Evolutionary conservation across 495 filamentous ascomycete species (phyloP), one percentile per base, ranked within the genome.

Genomic region (Hypoxylon cercidicola): DNA sequence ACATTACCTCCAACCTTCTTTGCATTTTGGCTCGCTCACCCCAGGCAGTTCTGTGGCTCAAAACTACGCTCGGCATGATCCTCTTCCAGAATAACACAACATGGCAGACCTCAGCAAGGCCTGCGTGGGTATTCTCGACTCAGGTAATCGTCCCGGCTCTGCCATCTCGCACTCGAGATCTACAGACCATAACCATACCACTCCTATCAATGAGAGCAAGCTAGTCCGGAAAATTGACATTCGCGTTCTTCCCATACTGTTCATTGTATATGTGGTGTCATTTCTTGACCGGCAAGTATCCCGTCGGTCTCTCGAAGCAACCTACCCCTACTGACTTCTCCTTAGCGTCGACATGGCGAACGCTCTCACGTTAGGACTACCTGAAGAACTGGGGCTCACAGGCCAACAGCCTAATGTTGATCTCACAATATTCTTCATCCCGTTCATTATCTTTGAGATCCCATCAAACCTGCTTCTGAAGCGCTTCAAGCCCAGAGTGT

Each of bases 401-500:
- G 80, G 78, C 54, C 80, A 83, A n/a, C 85, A 90, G 66, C 91
- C 88, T 74, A 93, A 93, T 77, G 88, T 55, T 28, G 56, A 55
- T 4, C 62, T 95, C 0, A 85, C 87, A 19, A 87, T 94, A 62
- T 93, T 94, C 79, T 96, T 95, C 79, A 84, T 93, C 37, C 92
- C 89, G 13, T 96, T 96, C 73, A 79, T 90, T 16, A 72, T 89
- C 45, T 89, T 90, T 56, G 92, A 95, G 78, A 87, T 90, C 0
- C 71, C 90, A 30, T 93, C 90, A 21, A 93, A 94, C 65, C 65
- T 96, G 47, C 69, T 96, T 8, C 83, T 96, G 54, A 96, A 95
- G 75, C 80, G 78, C 35, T 64, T 89, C 8, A 50, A 15, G 4
- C 63, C 63, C 6, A 50, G 41, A 58, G 61, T 80, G 48, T 87